phyloP scores from a whole-genome alignment of 495 filamentous ascomycete genomes.

The Penicillium bialowiezense region DNA sequence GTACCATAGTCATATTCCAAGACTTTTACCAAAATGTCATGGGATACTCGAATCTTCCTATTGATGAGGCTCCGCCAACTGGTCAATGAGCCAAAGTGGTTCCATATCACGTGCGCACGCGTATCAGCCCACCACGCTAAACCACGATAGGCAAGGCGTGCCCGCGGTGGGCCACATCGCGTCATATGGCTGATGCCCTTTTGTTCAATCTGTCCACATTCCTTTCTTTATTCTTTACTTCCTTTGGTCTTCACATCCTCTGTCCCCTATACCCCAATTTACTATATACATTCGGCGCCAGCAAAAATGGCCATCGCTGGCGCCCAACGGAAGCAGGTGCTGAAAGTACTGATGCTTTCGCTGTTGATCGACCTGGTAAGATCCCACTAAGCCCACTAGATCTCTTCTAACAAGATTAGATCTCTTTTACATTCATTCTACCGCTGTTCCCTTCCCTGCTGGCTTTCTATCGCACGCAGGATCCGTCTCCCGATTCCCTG shows the following conservation, averaged over 20 bases:
- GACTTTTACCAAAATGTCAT: no score
- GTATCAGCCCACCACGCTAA: background rate
- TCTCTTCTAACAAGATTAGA: constrained; percentile 38
- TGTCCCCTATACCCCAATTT: background rate
- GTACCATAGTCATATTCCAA: no score
- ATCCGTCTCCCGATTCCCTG: constrained; percentile 56
- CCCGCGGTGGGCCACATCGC: background rate
- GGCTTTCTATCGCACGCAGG: constrained; percentile 82
- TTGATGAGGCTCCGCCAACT: no score
- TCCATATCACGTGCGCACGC: no score
- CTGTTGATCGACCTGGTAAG: constrained; percentile 67
- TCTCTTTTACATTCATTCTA: constrained; percentile 95
- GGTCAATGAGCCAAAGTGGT: no score
- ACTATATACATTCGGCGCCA: constrained; percentile 2
- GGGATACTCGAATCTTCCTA: no score
- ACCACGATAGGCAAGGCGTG: background rate
- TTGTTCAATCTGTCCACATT: background rate
- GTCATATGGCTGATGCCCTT: no score
- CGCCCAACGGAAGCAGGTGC: constrained; percentile 69
- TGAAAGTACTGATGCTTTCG: constrained; percentile 75
- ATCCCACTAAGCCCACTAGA: background rate
- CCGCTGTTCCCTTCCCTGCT: constrained; percentile 92
- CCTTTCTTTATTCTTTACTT: background rate
- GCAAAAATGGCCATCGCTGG: constrained; percentile 37
- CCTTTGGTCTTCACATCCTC: background rate